Conservation (phyloP, 768 basidiomycete species). For the Calocybe gangraenosa region DNA sequence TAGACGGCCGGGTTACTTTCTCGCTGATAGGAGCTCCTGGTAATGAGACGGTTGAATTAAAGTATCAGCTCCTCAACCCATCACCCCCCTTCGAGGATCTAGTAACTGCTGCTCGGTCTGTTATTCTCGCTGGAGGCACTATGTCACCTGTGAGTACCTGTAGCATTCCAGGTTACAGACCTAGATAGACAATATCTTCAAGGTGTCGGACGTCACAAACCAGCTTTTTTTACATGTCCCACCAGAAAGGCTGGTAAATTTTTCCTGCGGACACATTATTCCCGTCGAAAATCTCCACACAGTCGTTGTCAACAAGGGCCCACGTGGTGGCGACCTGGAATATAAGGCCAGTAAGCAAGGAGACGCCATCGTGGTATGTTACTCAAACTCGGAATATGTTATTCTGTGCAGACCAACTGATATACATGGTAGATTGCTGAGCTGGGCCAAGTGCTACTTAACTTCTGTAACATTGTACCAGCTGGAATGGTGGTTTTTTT, state of each 20-base stretch:
- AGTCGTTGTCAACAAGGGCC: slow-evolving; percentile 70
- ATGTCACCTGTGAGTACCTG: slow-evolving; percentile 86
- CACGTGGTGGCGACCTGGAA: slow-evolving; percentile 66
- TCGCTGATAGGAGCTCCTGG: slow-evolving; percentile 35
- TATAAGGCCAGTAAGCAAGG: slow-evolving; percentile 79
- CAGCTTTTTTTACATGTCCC: slow-evolving; percentile 76
- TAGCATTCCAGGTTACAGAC: not conserved
- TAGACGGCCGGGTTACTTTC: slow-evolving; percentile 78
- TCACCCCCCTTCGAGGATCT: slow-evolving; percentile 83
- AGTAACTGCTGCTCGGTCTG: slow-evolving; percentile 71
- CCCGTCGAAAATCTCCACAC: slow-evolving; percentile 75
- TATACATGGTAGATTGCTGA: slow-evolving; percentile 56
- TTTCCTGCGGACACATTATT: slow-evolving; percentile 92
- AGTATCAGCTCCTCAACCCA: slow-evolving; percentile 92
- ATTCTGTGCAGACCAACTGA: not conserved
- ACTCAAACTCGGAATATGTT: not conserved
- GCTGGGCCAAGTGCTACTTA: slow-evolving; percentile 80
- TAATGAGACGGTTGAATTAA: slow-evolving; percentile 57
- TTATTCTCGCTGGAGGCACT: slow-evolving; percentile 94
- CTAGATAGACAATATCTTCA: not conserved
- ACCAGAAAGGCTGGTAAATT: slow-evolving; percentile 59
- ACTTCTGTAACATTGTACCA: slow-evolving; percentile 73
- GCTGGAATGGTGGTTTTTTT: slow-evolving; percentile 93
- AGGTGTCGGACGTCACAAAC: slow-evolving; percentile 84
- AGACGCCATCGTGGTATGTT: slow-evolving; percentile 58